Evolutionary conservation across 345 rosid species (phyloP).

Genomic region (Pseudoturritis turrita): DNA sequence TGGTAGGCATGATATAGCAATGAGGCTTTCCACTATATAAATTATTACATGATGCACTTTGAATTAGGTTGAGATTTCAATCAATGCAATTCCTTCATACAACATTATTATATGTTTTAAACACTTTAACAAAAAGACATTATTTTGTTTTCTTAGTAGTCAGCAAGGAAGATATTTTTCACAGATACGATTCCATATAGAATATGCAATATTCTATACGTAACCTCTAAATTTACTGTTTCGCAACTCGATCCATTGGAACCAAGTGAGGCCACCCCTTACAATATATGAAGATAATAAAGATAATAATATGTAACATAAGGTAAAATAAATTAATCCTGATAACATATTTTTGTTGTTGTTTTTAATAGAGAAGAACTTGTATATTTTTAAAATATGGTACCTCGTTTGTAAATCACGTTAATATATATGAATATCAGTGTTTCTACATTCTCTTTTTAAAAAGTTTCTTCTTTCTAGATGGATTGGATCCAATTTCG

Average conservation of each 20-base stretch:
- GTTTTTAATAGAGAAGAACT: no score
- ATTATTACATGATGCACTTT: background rate
- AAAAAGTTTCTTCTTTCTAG: background rate
- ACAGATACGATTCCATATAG: background rate
- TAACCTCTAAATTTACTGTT: background rate
- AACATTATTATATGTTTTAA: background rate
- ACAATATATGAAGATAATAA: no score
- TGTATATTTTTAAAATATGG: background rate
- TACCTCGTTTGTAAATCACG: background rate
- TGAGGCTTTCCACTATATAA: background rate
- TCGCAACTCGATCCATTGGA: no score
- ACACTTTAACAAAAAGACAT: background rate
- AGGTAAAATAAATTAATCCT: no score
- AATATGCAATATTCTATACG: background rate
- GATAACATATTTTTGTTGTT: no score
- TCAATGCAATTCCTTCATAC: background rate
- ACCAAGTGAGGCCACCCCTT: no score
- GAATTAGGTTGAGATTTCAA: background rate
- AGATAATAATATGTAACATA: no score
- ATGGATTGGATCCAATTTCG: background rate
- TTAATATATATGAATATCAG: background rate
- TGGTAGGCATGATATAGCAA: constrained; percentile 7
- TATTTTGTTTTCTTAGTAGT: background rate
- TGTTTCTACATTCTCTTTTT: background rate
- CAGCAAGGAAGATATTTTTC: background rate